Base-by-base conservation (phyloP, 1,284 basidiomycete genomes). In the Schizophyllum commune region DNA sequence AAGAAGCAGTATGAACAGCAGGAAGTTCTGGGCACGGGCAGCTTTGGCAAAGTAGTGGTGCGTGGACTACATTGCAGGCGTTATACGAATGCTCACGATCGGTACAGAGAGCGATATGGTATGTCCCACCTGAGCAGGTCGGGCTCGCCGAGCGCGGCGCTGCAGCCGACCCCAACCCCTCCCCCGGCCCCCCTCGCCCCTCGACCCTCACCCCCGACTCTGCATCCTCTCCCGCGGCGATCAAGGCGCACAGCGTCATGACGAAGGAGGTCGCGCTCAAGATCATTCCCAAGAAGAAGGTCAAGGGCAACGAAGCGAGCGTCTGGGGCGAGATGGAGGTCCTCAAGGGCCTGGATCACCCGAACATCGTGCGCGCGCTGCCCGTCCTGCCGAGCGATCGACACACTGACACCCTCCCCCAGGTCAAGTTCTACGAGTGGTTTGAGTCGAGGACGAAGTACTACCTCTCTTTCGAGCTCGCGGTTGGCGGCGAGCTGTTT, bases 261-360 rank as follows among this genome's bases (percentile, higher is more conserved):
- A 80, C 76, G 56, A 84, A 88, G 68, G 88, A 93, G 4, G 92
- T 96, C 2, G 94, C 94, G 17, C 75, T 95, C 58, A 95, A 94
- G 75, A 83, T 94, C 64, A 95, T 96, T 58, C 81, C 89, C 9
- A 95, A 95, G 81, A 94, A 95, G 75, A 91, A 91, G 68, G 91
- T 96, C 65, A 94, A 92, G 73, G 92, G 89, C 11, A 93, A 93
- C 66, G 90, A 92, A 72, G 83, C 78, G 58, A 87, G 84, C 63
- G 92, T 96, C 0, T 92, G 91, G 86, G 81, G 85, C 54, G 95
- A 98, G 76, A 95, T 96, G 86, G 85, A 92, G 58, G 90, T 97
- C 0, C 75, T 98, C 61, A 88, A 89, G 68, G 92, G 88, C 0
- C 77, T 97, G 55, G 83, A 94, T 69, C 93, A 96, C 72, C 86